phyloP scores from a whole-genome alignment of 345 rosid genomes.

The Salix koriyanagi region DNA sequence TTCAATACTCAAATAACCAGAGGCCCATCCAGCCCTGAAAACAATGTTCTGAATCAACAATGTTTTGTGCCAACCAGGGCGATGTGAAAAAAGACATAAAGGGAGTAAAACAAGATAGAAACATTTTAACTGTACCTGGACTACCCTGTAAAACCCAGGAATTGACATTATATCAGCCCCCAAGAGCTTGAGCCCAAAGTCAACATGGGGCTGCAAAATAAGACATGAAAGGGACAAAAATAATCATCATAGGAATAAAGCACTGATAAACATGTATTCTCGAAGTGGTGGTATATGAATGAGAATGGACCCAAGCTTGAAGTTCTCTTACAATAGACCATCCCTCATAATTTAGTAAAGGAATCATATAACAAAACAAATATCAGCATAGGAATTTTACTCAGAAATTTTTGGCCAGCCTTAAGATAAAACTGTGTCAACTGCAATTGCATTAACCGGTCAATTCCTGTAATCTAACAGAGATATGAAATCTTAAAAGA shows the following conservation, averaged over 20 bases:
- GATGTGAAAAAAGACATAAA: background rate
- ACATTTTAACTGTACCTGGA: slow-evolving; percentile 55
- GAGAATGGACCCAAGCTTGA: background rate
- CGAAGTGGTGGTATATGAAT: slow-evolving; percentile 3
- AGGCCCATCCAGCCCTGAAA: background rate
- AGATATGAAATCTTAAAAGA: background rate
- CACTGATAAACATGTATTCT: background rate
- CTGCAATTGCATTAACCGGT: background rate
- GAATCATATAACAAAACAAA: background rate
- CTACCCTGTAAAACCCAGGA: slow-evolving; percentile 88
- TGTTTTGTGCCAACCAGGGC: background rate
- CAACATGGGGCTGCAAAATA: slow-evolving; percentile 80
- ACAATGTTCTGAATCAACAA: background rate
- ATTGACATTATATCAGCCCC: slow-evolving; percentile 99
- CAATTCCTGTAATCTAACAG: background rate
- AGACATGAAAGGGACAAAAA: slow-evolving; percentile 4
- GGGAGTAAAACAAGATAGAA: background rate
- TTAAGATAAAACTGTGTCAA: background rate
- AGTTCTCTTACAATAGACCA: background rate
- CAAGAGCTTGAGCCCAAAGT: slow-evolving; percentile 83
- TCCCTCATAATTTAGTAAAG: background rate
- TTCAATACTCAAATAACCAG: background rate
- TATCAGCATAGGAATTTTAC: background rate
- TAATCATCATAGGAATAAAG: background rate
- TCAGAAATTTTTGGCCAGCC: background rate